These are phyloP conservation scores for Didymosphaeria variabile DNA, from an alignment of 2,329 filamentous ascomycete species.

Conservation along the genomic window DNA sequence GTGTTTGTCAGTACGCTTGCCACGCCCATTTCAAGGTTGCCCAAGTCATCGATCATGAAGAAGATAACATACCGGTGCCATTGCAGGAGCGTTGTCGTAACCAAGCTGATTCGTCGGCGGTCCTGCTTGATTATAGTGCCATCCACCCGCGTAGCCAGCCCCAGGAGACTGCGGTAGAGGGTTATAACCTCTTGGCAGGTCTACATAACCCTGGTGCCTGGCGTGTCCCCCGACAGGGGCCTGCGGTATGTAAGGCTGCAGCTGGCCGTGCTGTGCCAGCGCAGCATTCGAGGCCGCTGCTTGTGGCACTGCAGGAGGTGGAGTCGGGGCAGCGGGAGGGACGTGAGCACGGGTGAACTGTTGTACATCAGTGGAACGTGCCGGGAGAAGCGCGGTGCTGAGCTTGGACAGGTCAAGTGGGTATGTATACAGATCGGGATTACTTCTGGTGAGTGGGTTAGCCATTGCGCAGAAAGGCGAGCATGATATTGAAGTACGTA, in stretches of 20 bases:
- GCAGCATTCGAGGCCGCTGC: slow-evolving; percentile 25
- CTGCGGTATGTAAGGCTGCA: slow-evolving; percentile 17
- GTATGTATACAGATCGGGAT: background rate
- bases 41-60: background rate
- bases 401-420: slow-evolving; percentile 6
- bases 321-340: slow-evolving; percentile 39
- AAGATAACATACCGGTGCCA: slow-evolving; percentile 23
- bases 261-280: slow-evolving; percentile 19
- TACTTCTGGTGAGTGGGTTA: slow-evolving; percentile 6
- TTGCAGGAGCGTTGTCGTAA: slow-evolving; percentile 13
- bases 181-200: slow-evolving; percentile 20
- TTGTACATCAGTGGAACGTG: slow-evolving; percentile 24
- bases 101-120: slow-evolving; percentile 16
- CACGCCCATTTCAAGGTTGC: background rate
- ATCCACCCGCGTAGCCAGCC: slow-evolving; percentile 12
- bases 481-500: slow-evolving; percentile 21
- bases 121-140: slow-evolving; percentile 28
- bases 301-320: slow-evolving; percentile 30
- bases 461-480: background rate
- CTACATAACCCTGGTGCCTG: slow-evolving; percentile 23
- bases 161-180: slow-evolving; percentile 21
- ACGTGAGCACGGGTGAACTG: slow-evolving; percentile 30
- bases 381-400: slow-evolving; percentile 1
- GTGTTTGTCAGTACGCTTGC: background rate
- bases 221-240: slow-evolving; percentile 1